phyloP scores from a whole-genome alignment of 1,284 basidiomycete species.

The Wolfiporia cocos region DNA sequence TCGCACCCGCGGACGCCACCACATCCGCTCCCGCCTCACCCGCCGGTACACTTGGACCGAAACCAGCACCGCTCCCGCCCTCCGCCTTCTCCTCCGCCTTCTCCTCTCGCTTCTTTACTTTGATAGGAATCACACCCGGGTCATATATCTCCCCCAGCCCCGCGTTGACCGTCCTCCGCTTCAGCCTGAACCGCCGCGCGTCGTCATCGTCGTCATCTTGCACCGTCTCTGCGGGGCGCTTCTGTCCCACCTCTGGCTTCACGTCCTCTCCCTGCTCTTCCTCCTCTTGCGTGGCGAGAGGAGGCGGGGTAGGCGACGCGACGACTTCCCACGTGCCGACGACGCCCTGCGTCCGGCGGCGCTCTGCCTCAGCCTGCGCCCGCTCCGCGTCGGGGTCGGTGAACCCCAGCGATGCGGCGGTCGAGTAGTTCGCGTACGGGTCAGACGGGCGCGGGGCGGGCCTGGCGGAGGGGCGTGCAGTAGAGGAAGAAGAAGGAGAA shows the following conservation, averaged over 20 bases:
- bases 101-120: constrained; percentile 51
- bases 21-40: too few relatives aligned
- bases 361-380: constrained; percentile 49
- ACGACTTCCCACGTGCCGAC: constrained; percentile 86
- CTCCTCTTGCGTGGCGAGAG: constrained; percentile 16
- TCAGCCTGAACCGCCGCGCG: constrained; percentile 56
- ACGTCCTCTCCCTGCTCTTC: not conserved
- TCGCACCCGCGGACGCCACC: too few relatives aligned
- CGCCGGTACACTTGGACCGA: not conserved
- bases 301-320: constrained; percentile 16
- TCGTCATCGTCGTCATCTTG: constrained; percentile 44
- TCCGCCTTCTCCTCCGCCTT: constrained; percentile 9
- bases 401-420: constrained; percentile 78
- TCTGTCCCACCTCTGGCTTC: constrained; percentile 12
- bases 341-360: constrained; percentile 58
- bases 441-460: constrained; percentile 53
- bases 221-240: constrained; percentile 29
- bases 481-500: too few relatives aligned
- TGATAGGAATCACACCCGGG: constrained; percentile 58
- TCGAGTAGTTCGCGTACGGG: constrained; percentile 81
- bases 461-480: constrained; percentile 33
- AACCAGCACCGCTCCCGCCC: constrained; percentile 1
- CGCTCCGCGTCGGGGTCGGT: constrained; percentile 66
- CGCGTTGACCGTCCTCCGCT: constrained; percentile 46
- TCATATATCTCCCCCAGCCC: constrained; percentile 72